phyloP scores from a whole-genome alignment of 306 rosid species.

The Lotus japonicus region DNA sequence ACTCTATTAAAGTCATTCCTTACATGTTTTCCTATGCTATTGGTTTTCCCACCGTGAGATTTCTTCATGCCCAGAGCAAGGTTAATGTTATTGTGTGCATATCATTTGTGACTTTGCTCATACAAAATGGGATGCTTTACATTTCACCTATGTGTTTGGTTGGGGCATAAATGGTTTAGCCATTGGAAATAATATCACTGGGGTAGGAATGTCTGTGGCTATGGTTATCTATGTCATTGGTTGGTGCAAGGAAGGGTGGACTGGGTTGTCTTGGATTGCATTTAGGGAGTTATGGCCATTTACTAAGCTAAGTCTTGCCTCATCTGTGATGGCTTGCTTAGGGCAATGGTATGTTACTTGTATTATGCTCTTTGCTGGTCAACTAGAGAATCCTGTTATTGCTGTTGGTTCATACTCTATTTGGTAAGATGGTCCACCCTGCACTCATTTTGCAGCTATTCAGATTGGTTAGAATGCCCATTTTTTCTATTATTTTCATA shows the following conservation, averaged over 20 bases:
- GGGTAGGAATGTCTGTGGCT: constrained; percentile 41
- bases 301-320: constrained; percentile 46
- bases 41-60: constrained; percentile 42
- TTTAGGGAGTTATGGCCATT: constrained; percentile 64
- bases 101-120: constrained; percentile 26
- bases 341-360: constrained; percentile 33
- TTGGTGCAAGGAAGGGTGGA: constrained; percentile 80
- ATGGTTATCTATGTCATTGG: constrained; percentile 38
- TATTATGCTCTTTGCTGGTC: constrained; percentile 36
- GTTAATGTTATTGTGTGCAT: constrained; percentile 49
- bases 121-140: constrained; percentile 40
- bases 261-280: constrained; percentile 57
- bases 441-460: neutral
- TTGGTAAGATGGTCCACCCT: constrained; percentile 31
- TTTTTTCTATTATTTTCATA: too few species aligned
- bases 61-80: constrained; percentile 69
- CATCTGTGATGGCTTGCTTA: constrained; percentile 43
- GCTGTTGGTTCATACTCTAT: constrained; percentile 47
- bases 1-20: constrained; percentile 43
- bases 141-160: constrained; percentile 39
- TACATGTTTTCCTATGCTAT: constrained; percentile 52
- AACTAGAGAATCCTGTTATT: constrained; percentile 35
- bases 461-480: neutral
- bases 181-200: constrained; percentile 39
- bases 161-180: constrained; percentile 62